Base-by-base conservation (phyloP, 345 rosid species). In the Durio zibethinus region DNA sequence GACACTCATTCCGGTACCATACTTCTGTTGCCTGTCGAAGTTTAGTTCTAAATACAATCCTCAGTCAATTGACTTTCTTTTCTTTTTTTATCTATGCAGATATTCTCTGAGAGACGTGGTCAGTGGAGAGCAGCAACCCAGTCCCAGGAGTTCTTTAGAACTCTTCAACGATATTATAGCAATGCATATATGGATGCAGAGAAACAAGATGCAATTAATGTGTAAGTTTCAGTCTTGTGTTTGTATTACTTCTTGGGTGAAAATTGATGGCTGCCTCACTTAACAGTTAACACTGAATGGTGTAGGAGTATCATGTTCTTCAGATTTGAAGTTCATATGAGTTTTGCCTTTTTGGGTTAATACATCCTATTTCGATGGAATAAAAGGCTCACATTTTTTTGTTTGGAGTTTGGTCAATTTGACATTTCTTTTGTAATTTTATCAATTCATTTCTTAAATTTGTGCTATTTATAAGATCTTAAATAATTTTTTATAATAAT, bases 61-160 rank as follows among this genome's bases (percentile, higher is more conserved):
- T 42, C 27, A 15, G 48, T 83, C 21, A 64, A 40, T 78, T 81
- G 60, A 72, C 57, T 67, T 35, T 82, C 67, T 65, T 47, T 67
- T 57, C 40, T 67, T 81, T n/a, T n/a, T 75, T 77, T 78, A 33
- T 76, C 35, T 77, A 16, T 83, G 74, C 81, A 96, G 99, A 91
- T 96, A 85, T 96, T 96, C 81, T 90, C 93, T 65, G 88, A 88
- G 87, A 92, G 92, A 84, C 86, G 98, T 78, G 99, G 99, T 73
- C 98, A 96, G 85, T 96, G 98, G 99, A 96, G 80, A 87, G 97
- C 99, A 23, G 95, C 99, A 80, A 92, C 92, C 52, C 99, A 96
- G 88, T 96, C 99, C 56, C 98, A 94, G 83, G 99, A 96, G 86
- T 96, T 96, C 84, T 93, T 96, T 82, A 89, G 97, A 85, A 92